Conservation (phyloP, 495 filamentous ascomycete species). For the Platismatia glauca region DNA sequence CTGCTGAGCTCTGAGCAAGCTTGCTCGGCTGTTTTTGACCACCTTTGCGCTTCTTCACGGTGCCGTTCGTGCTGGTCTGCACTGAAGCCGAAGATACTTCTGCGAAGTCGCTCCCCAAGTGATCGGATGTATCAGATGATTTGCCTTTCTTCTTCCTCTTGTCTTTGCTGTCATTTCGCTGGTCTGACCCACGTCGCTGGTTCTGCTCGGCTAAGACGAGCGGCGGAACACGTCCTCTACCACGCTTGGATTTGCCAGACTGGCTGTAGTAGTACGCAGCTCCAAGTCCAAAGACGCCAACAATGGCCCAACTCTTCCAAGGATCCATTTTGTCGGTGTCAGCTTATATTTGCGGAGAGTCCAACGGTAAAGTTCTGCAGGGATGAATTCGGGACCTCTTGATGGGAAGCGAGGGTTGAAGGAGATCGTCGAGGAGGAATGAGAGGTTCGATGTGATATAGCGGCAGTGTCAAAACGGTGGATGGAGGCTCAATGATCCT, state of each 20-base stretch:
- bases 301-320: conserved; percentile 24
- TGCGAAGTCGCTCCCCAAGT: conserved; percentile 9
- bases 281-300: conserved; percentile 16
- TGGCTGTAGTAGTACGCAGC: conserved; percentile 21
- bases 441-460: background rate
- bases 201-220: conserved; percentile 7
- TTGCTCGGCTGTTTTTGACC: conserved; percentile 18
- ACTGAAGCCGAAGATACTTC: conserved; percentile 18
- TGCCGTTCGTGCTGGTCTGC: conserved; percentile 5
- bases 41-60: conserved; percentile 20
- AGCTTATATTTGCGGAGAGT: background rate
- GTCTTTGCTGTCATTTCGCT: conserved; percentile 13
- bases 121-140: conserved; percentile 13
- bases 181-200: conserved; percentile 13
- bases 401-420: background rate
- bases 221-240: conserved; percentile 5
- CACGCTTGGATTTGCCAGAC: conserved; percentile 16
- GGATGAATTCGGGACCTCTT: background rate
- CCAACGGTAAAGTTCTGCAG: background rate
- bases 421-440: background rate
- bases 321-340: conserved; percentile 15
- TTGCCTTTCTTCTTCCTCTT: conserved; percentile 16
- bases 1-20: conserved; percentile 16
- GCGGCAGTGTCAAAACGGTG: background rate
- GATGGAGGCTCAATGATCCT: background rate